phyloP scores from a whole-genome alignment of 108 stramenopile species.

The Skeletonema menzelii region DNA sequence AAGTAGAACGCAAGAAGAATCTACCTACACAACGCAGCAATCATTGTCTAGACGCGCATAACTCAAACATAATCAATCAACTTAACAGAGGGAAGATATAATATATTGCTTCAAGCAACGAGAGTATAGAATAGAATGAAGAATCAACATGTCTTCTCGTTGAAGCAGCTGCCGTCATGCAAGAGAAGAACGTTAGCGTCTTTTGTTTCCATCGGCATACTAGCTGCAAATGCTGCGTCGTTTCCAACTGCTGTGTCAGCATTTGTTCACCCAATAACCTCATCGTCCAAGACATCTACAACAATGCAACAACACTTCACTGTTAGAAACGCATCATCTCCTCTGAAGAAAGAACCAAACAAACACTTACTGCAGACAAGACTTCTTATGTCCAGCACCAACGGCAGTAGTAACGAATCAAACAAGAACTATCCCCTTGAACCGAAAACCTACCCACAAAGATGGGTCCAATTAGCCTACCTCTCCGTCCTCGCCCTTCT shows the following conservation, averaged over 20 bases:
- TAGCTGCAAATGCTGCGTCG: neutral
- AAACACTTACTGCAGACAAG: neutral
- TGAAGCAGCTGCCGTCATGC: neutral
- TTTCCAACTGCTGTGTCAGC: neutral
- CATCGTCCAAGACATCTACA: neutral
- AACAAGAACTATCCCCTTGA: slow-evolving; percentile 16
- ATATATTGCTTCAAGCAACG: neutral
- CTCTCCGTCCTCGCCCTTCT: slow-evolving; percentile 55
- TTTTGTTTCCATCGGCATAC: neutral
- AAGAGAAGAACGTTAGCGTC: neutral
- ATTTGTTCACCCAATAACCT: neutral
- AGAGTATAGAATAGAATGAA: neutral
- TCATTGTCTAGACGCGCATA: neutral
- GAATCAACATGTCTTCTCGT: neutral
- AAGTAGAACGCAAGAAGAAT: no score
- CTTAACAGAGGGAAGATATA: neutral
- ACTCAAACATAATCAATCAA: neutral
- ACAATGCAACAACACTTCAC: neutral
- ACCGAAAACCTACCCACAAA: slow-evolving; percentile 35
- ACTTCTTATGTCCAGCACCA: neutral
- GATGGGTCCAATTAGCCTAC: slow-evolving; percentile 48
- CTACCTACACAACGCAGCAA: no score
- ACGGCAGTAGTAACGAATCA: neutral
- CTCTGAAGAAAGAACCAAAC: neutral
- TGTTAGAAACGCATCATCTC: neutral